phyloP scores from a whole-genome alignment of 129 eudicot species.

The Arctium lappa region DNA sequence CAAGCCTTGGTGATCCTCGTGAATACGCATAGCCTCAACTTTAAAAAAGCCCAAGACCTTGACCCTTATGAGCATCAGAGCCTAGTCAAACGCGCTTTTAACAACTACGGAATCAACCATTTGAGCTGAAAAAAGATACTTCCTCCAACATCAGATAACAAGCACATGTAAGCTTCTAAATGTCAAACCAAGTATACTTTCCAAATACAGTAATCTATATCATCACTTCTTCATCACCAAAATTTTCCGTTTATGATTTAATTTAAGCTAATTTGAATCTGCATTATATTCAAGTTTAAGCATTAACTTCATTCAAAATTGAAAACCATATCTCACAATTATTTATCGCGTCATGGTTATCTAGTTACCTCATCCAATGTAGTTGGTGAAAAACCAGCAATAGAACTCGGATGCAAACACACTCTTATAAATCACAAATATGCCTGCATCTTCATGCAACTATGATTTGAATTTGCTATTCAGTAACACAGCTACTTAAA shows the following conservation, averaged over 20 bases:
- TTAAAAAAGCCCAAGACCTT: too few relatives aligned
- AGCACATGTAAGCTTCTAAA: neutral
- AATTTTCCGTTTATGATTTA: neutral
- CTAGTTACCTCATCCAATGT: neutral
- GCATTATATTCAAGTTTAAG: neutral
- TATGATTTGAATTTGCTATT: neutral
- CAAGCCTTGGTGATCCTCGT: too few relatives aligned
- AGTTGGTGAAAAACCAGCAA: neutral
- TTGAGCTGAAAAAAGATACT: too few relatives aligned
- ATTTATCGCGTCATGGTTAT: neutral
- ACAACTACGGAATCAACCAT: too few relatives aligned
- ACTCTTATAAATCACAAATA: neutral
- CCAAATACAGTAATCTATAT: slow-evolving; percentile 1
- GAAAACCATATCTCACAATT: neutral
- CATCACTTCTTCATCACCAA: neutral
- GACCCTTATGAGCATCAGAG: too few relatives aligned
- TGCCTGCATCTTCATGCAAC: neutral
- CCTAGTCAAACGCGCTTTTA: too few relatives aligned
- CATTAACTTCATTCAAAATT: neutral
- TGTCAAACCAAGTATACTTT: neutral
- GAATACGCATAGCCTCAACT: too few relatives aligned
- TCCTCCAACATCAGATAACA: neutral
- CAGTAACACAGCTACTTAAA: neutral
- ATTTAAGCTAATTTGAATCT: neutral
- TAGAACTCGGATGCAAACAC: neutral